phyloP scores from a whole-genome alignment of 495 filamentous ascomycete genomes.

The Ascodesmis nigricans region DNA sequence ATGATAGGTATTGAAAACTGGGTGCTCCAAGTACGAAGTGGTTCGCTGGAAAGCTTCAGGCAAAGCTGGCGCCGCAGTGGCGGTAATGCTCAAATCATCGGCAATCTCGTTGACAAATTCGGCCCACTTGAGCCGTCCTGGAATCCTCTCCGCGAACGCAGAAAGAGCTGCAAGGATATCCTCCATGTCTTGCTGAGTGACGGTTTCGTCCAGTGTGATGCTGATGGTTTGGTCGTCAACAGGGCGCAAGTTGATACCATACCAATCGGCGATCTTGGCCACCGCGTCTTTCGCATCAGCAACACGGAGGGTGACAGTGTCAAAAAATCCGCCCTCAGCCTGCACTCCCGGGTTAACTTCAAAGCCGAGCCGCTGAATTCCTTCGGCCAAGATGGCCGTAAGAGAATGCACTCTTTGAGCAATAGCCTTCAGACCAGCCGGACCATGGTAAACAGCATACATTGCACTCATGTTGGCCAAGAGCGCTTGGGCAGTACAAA shows the following conservation, averaged over 20 bases:
- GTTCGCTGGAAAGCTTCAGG: slow-evolving; percentile 46
- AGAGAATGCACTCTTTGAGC: slow-evolving; percentile 53
- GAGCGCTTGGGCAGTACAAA: slow-evolving; percentile 89
- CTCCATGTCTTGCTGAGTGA: slow-evolving; percentile 36
- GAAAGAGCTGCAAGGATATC: slow-evolving; percentile 29
- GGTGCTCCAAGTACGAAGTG: slow-evolving; percentile 63
- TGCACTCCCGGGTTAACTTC: slow-evolving; percentile 35
- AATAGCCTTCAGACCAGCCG: slow-evolving; percentile 61
- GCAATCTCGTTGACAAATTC: slow-evolving; percentile 24
- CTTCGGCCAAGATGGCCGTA: slow-evolving; percentile 46
- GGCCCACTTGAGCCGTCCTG: slow-evolving; percentile 18
- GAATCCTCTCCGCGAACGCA: slow-evolving; percentile 16
- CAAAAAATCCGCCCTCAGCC: slow-evolving; percentile 41
- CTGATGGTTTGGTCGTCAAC: slow-evolving; percentile 38
- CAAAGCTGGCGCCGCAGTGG: slow-evolving; percentile 22
- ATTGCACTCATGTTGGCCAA: slow-evolving; percentile 95
- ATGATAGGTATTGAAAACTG: slow-evolving; percentile 91
- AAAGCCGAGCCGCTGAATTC: slow-evolving; percentile 43
- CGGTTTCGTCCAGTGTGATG: slow-evolving; percentile 55
- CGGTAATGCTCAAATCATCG: slow-evolving; percentile 26
- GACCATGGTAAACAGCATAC: slow-evolving; percentile 95
- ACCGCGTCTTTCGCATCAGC: slow-evolving; percentile 28
- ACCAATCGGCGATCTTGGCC: slow-evolving; percentile 27
- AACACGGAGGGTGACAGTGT: slow-evolving; percentile 48
- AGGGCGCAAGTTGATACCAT: slow-evolving; percentile 41